phyloP scores from a whole-genome alignment of 2,329 filamentous ascomycete species.

The Bipolaris oryzae region DNA sequence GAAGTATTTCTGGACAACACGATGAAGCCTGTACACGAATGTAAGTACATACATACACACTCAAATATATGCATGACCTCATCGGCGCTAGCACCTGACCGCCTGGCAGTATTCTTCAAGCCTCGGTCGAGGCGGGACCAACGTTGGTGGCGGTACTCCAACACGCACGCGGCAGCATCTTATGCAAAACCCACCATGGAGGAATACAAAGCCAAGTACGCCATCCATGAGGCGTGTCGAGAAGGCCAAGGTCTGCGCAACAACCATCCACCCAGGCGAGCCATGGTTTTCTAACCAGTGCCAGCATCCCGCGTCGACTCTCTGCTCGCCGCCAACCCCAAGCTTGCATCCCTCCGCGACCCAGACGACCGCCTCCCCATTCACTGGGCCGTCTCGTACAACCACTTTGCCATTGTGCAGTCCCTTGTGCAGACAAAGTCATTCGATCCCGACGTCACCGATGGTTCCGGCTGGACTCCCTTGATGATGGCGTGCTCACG shows the following conservation, averaged over 20 bases:
- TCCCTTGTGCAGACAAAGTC: constrained; percentile 71
- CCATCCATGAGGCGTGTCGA: constrained; percentile 84
- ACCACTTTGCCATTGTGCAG: constrained; percentile 74
- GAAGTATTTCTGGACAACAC: too few species aligned
- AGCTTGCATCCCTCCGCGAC: constrained; percentile 74
- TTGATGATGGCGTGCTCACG: constrained; percentile 82
- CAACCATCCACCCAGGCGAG: constrained; percentile 7
- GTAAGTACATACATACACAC: background rate
- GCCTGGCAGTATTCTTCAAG: constrained; percentile 5
- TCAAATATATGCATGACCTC: background rate
- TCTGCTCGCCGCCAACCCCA: constrained; percentile 76
- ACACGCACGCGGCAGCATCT: background rate
- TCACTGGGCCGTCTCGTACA: constrained; percentile 92
- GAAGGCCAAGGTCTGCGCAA: constrained; percentile 75
- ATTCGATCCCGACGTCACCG: constrained; percentile 85
- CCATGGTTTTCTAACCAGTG: constrained; percentile 67
- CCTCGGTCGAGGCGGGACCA: constrained; percentile 11
- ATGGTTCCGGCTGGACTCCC: constrained; percentile 80
- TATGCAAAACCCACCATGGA: constrained; percentile 22
- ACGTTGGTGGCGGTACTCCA: background rate
- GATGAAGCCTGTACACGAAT: too few species aligned
- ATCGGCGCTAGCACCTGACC: background rate
- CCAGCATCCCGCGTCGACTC: constrained; percentile 75
- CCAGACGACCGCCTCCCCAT: constrained; percentile 88
- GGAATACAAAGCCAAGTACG: constrained; percentile 65